phyloP scores from a whole-genome alignment of 2,329 filamentous ascomycete genomes.

The Coleophoma crateriformis region DNA sequence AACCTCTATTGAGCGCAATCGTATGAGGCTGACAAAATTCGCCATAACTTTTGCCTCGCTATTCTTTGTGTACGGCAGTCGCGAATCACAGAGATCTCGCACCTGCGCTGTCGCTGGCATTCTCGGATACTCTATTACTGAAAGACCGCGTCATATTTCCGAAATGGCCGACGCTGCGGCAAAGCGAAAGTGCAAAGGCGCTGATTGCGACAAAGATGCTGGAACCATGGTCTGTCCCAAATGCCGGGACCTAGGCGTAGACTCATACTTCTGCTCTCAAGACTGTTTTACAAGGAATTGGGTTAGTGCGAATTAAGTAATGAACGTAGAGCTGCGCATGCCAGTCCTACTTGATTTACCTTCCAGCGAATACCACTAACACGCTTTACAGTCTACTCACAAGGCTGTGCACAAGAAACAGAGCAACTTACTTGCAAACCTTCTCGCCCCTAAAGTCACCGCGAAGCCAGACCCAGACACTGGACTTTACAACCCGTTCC shows the following conservation, averaged over 20 bases:
- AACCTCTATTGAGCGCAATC: too few species aligned
- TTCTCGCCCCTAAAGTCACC: constrained; percentile 74
- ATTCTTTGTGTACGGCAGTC: background rate
- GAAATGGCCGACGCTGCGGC: constrained; percentile 34
- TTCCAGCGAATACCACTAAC: constrained; percentile 7
- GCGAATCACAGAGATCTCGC: background rate
- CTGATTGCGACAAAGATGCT: constrained; percentile 82
- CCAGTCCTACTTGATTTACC: too few species aligned
- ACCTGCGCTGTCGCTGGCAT: background rate
- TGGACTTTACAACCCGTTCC: constrained; percentile 88
- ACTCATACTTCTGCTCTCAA: constrained; percentile 96
- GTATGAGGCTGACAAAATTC: constrained; percentile 15
- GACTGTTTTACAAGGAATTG: constrained; percentile 99
- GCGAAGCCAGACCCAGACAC: constrained; percentile 90
- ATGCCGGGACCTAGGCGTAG: constrained; percentile 81
- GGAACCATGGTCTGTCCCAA: constrained; percentile 88
- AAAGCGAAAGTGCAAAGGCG: constrained; percentile 71
- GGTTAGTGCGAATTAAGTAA: constrained; percentile 51
- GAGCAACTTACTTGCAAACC: constrained; percentile 65
- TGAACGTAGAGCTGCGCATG: background rate
- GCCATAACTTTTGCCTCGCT: constrained; percentile 11
- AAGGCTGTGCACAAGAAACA: constrained; percentile 81
- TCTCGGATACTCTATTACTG: background rate
- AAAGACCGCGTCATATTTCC: too few species aligned
- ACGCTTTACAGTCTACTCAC: constrained; percentile 60